Base-by-base conservation (phyloP, 352 stramenopile species). In the Globisporangium okanoganense region DNA sequence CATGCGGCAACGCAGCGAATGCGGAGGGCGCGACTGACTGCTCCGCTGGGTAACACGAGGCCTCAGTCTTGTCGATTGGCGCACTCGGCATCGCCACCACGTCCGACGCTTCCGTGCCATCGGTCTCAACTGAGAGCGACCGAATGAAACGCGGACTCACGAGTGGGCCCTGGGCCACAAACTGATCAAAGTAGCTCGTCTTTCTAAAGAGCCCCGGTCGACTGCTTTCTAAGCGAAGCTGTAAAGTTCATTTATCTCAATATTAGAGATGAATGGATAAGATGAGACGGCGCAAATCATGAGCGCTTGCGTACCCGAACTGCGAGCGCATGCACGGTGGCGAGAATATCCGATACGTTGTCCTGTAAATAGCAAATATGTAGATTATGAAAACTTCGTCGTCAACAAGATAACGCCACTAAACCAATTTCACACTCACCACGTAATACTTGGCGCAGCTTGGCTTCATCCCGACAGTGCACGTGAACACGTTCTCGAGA, bases 401-500 rank as follows among this genome's bases (percentile, higher is more conserved):
- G 38, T 9, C 27, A 55, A 27, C 35, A 41, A 3, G 3, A 45
- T 33, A 24, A 53, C 13, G 6, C 3, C 29, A 1, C 25, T 25
- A 20, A 16, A 10, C 9, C 35, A 27, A 9, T 2, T 18, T 44
- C 2, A 1, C 6, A 69, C 73, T 38, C 64, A 90, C 81, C 58
- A 99, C 75, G 66, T 98, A 99, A 64, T 83, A 97, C 41, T 96
- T 87, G n/a, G 97, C 97, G 44, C 82, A 85, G 67, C 90, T 98
- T 1, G 97, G 97, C 67, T 99, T 99, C 78, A 98, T 98, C 1
- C 97, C 97, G 3, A 99, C 95, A 0, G 96, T 99, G 62, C 89
- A 97, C 0, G 97, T 98, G 58, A 98, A 90, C 6, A 95, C 73
- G 57, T 95, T 65, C 55, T 82, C 58, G 2, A 81, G 41, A 22